phyloP scores from a whole-genome alignment of 2,329 filamentous ascomycete genomes.

The Fusarium nematophilum region DNA sequence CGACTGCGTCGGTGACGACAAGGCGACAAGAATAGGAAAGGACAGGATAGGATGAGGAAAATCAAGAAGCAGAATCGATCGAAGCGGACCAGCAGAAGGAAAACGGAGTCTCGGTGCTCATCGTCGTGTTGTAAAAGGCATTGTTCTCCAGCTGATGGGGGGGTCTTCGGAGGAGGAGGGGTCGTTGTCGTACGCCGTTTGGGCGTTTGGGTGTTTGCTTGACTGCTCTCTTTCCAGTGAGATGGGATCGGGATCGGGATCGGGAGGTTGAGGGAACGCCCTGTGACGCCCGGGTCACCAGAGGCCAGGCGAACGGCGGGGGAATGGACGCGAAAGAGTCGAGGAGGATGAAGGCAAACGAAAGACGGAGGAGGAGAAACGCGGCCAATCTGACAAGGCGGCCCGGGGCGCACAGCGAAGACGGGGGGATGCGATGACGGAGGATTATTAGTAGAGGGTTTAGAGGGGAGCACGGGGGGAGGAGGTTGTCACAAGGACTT shows the following conservation, averaged over 20 bases:
- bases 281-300: conserved; percentile 30
- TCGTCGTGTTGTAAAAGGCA: conserved; percentile 60
- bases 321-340: conserved; percentile 10
- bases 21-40: conserved; percentile 36
- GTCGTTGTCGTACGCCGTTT: conserved; percentile 32
- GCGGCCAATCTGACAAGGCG: conserved; percentile 21
- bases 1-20: conserved; percentile 40
- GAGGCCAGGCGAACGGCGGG: conserved; percentile 20
- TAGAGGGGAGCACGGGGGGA: conserved; percentile 38
- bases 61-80: conserved; percentile 67
- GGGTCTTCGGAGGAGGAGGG: conserved; percentile 25
- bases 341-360: conserved; percentile 6
- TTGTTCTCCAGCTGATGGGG: conserved; percentile 45
- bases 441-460: conserved; percentile 29
- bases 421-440: conserved; percentile 39
- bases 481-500: conserved; percentile 41
- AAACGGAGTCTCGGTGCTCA: conserved; percentile 64
- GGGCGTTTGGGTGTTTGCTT: conserved; percentile 20
- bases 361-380: conserved; percentile 13
- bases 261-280: conserved; percentile 28
- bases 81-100: conserved; percentile 62
- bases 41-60: conserved; percentile 49
- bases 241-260: conserved; percentile 26
- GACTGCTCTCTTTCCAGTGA: conserved; percentile 24
- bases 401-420: conserved; percentile 33